Conservation (phyloP, 768 basidiomycete species). For the Suillus weaverae region DNA sequence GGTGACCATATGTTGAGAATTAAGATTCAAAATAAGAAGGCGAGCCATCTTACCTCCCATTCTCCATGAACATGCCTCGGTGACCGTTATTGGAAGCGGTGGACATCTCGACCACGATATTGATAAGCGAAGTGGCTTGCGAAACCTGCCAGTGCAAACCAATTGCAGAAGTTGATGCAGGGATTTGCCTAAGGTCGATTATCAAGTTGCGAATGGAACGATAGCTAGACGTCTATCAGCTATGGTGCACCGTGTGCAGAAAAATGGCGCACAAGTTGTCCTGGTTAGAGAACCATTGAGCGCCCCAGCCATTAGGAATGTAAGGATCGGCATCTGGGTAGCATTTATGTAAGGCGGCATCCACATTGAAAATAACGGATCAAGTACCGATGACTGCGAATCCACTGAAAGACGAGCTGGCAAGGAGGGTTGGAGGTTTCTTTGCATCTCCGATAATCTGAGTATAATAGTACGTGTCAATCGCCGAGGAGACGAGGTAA, state of each 20-base stretch:
- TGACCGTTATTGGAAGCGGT: conserved; percentile 60
- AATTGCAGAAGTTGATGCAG: conserved; percentile 56
- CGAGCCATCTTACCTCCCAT: conserved; percentile 47
- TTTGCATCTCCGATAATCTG: conserved; percentile 76
- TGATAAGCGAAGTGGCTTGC: conserved; percentile 72
- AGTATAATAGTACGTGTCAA: conserved; percentile 76
- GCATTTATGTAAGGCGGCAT: background rate
- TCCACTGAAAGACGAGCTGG: conserved; percentile 59
- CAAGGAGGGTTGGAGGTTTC: conserved; percentile 65
- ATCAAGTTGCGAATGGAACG: conserved; percentile 74
- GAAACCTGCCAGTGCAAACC: conserved; percentile 86
- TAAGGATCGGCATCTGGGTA: conserved; percentile 70
- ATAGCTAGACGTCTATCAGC: conserved; percentile 43
- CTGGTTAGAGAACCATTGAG: conserved; percentile 60
- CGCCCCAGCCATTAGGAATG: conserved; percentile 56
- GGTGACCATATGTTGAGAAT: conserved; percentile 8
- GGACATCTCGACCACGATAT: conserved; percentile 74
- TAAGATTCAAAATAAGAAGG: background rate
- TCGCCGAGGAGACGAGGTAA: conserved; percentile 66
- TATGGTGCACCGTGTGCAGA: background rate
- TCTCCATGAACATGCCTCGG: conserved; percentile 79
- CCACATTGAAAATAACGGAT: background rate
- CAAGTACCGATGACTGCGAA: conserved; percentile 72
- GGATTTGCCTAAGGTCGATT: conserved; percentile 64
- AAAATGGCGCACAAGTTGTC: conserved; percentile 60